phyloP scores from a whole-genome alignment of 176 grass and related monocot species.

The Urochloa ruziziensis region DNA sequence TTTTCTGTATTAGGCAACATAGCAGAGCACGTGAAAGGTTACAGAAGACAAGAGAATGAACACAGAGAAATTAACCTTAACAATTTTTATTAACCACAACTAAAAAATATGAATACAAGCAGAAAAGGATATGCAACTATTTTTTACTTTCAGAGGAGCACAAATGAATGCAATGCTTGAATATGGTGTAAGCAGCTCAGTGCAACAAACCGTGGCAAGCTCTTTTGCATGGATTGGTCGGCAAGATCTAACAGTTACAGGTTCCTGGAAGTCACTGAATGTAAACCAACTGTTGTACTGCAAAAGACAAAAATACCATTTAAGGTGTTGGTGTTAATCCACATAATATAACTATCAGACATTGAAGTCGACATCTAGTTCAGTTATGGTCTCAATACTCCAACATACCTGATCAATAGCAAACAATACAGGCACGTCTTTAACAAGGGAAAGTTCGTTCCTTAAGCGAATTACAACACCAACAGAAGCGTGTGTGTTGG shows the following conservation, averaged over 20 bases:
- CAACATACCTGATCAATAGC: slow-evolving; percentile 87
- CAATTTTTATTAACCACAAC: slow-evolving; percentile 8
- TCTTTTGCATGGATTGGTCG: slow-evolving; percentile 85
- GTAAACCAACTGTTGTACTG: slow-evolving; percentile 99
- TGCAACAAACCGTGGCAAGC: slow-evolving; percentile 71
- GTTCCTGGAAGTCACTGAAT: slow-evolving; percentile 92
- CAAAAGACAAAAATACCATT: slow-evolving; percentile 30
- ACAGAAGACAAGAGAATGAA: slow-evolving; percentile 11
- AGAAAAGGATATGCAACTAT: slow-evolving; percentile 4
- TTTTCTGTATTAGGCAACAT: neutral
- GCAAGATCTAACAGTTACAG: slow-evolving; percentile 68
- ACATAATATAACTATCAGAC: slow-evolving; percentile 23
- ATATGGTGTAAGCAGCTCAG: slow-evolving; percentile 7
- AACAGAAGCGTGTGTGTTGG: slow-evolving; percentile 71
- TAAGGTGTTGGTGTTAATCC: slow-evolving; percentile 10
- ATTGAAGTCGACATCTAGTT: neutral
- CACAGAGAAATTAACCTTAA: neutral
- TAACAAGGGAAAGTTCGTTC: slow-evolving; percentile 79
- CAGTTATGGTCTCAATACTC: slow-evolving; percentile 7
- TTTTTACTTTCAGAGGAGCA: slow-evolving; percentile 11
- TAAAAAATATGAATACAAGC: neutral
- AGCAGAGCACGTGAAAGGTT: neutral
- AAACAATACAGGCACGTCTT: slow-evolving; percentile 87
- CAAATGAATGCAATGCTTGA: neutral
- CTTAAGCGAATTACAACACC: slow-evolving; percentile 78